These are phyloP conservation scores for Talaromyces proteolyticus DNA, from an alignment of 495 filamentous ascomycete genomes.

Conservation along the genomic window DNA sequence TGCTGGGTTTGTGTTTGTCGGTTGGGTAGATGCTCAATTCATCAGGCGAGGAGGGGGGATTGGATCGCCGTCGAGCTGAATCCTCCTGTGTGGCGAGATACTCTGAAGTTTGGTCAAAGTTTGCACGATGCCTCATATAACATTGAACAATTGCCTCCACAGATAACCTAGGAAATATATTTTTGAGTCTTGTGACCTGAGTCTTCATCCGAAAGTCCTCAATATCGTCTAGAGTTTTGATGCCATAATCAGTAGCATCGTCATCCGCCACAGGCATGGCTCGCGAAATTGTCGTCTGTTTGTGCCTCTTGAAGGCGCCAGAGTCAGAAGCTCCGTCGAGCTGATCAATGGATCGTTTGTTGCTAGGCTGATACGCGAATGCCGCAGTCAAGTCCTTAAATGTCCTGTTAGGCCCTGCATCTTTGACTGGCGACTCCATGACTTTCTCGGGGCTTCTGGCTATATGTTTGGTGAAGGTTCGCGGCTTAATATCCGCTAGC, in stretches of 20 bases:
- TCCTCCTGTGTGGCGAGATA: constrained; percentile 30
- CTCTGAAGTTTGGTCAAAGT: constrained; percentile 54
- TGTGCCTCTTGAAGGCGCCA: constrained; percentile 29
- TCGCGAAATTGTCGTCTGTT: constrained; percentile 50
- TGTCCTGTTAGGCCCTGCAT: constrained; percentile 20
- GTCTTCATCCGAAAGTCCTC: constrained; percentile 41
- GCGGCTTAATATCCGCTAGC: constrained; percentile 64
- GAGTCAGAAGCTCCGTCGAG: constrained; percentile 39
- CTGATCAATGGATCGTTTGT: constrained; percentile 40
- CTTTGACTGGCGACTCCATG: constrained; percentile 28
- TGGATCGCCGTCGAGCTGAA: constrained; percentile 2
- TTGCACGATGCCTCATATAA: constrained; percentile 44
- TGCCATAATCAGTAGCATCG: neutral
- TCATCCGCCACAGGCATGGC: constrained; percentile 41
- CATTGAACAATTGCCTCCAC: constrained; percentile 47
- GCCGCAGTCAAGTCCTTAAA: constrained; percentile 45
- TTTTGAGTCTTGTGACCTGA: constrained; percentile 51
- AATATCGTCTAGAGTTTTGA: constrained; percentile 45
- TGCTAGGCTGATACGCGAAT: constrained; percentile 38
- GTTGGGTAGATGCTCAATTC: constrained; percentile 19
- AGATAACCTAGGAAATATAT: constrained; percentile 44
- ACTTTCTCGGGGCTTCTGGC: constrained; percentile 31
- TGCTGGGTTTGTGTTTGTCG: constrained; percentile 26
- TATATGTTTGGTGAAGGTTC: constrained; percentile 45
- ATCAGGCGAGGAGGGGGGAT: constrained; percentile 38